Evolutionary conservation across 2,329 filamentous ascomycete species (phyloP), one percentile per base, ranked within the genome.

Genomic region (Colletotrichum cordylinicola): DNA sequence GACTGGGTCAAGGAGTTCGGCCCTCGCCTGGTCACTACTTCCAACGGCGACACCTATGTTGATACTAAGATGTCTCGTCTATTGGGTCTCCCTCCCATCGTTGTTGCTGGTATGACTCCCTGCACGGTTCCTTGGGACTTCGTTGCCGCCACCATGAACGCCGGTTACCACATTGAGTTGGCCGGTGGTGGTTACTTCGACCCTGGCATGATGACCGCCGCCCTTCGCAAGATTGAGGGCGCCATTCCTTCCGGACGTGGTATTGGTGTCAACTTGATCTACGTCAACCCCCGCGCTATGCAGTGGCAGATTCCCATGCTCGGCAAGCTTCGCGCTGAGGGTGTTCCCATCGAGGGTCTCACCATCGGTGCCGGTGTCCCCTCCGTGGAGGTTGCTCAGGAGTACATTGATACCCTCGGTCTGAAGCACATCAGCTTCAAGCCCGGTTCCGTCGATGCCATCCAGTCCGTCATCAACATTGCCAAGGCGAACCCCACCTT

Each of bases 1-100:
- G 95, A 99, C 85, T 99, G 98, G 98, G 96, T 99, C 74, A 98
- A 98, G 86, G 96, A 98, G 84, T 96, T 97, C 83, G 96, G 96
- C 12, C 97, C 98, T n/a, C 94, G 93, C 75, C 90, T 99, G 58
- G 93, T 98, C 80, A 97, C 95, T 86, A 98, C 95, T 16, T 96
- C 96, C 13, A 93, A 92, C 73, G 97, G 97, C 24, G 91, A 96
- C 82, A 98, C 95, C 3, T 98, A 94, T 80, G 95, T 99, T 62
- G 96, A 98, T 84, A 99, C 97, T 77, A 98, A 98, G 88, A 97
- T 98, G 94, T 98, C 94, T 85, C 91, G 95, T 79, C 88, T 98
- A 24, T 88, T 98, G 21, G 96, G 96, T 80, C 88, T 97, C 6
- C 95, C 96, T 10, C 96, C 96, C 0, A 88, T 98, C 77, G 93